Base-by-base conservation (phyloP, 2,329 filamentous ascomycete genomes). In the Trichothecium roseum region DNA sequence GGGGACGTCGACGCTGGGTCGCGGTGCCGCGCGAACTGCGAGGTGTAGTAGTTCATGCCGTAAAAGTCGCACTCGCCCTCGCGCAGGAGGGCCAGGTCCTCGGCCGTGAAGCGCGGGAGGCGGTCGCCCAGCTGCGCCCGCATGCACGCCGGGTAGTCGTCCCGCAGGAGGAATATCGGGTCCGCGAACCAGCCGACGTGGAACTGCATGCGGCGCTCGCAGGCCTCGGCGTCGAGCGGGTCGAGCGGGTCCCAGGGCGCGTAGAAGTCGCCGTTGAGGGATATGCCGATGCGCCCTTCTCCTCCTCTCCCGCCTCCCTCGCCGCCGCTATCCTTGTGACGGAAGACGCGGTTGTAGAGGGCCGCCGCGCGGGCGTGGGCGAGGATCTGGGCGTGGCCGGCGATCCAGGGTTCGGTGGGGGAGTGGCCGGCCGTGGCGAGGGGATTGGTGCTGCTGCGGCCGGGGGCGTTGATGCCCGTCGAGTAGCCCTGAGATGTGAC, bases 11-110 rank as follows among this genome's bases (percentile, higher is more conserved):
- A n/a, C n/a, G n/a, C n/a, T n/a, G n/a, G 20, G 4, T 43, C 30
- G 3, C 45, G 40, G 34, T 57, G 53, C 3, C 46, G 48, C 2
- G 54, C 54, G 36, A 51, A 61, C 36, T 57, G 54, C 0, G 54
- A 53, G 1, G 59, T 60, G 50, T 63, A 63, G 38, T 54, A 56
- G 42, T 62, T 60, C 56, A 62, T 61, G 30, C 58, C 57, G 38
- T 60, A 62, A 35, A 62, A 62, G 34, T 54, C 51, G 4, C 44
- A 48, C 7, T 50, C 45, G 0, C 48, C 45, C 4, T 43, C 42
- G 1, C 39, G 33, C 0, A 59, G 43, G 0, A 56, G 35, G 5
- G 37, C 32, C 18, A 52, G 42, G 4, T 60, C 57, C 0, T 40
- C 39, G 0, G 39, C 24, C 2, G 55, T 48, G 20, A 59, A 58